phyloP scores from a whole-genome alignment of 1,139 yeast genomes.

The Yamadazyma taylorii region DNA sequence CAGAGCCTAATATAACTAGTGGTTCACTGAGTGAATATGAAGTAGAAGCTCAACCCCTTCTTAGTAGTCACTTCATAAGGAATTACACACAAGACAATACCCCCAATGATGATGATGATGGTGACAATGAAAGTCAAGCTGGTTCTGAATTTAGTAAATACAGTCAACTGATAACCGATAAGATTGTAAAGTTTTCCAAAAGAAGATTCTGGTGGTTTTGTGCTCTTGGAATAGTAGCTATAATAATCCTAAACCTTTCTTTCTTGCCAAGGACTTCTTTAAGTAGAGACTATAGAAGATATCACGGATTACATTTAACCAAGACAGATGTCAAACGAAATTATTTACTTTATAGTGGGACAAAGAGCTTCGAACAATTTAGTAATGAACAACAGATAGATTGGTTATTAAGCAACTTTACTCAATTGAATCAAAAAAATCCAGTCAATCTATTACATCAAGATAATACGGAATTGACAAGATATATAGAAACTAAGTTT shows the following conservation, averaged over 20 bases:
- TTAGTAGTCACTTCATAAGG: slow-evolving; percentile 5
- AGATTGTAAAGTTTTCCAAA: slow-evolving; percentile 24
- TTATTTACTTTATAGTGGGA: slow-evolving; percentile 27
- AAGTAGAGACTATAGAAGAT: slow-evolving; percentile 75
- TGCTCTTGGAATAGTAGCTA: slow-evolving; percentile 53
- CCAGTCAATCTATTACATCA: slow-evolving; percentile 26
- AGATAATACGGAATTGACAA: slow-evolving; percentile 28
- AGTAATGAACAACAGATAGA: slow-evolving; percentile 31
- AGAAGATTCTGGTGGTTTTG: slow-evolving; percentile 53
- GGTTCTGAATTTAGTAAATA: slow-evolving; percentile 7
- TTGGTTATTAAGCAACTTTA: slow-evolving; percentile 26
- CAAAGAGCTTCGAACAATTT: slow-evolving; percentile 21
- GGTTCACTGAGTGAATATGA: slow-evolving; percentile 5
- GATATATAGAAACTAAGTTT: slow-evolving; percentile 28
- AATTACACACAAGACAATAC: background rate
- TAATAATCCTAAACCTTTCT: slow-evolving; percentile 61
- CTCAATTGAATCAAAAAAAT: slow-evolving; percentile 17
- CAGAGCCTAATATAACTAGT: slow-evolving; percentile 1
- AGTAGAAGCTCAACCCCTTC: slow-evolving; percentile 7
- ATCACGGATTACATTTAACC: slow-evolving; percentile 65
- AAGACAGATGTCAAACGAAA: slow-evolving; percentile 61
- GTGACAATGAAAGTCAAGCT: slow-evolving; percentile 2
- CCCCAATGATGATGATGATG: slow-evolving; percentile 1
- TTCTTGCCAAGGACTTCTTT: slow-evolving; percentile 87
- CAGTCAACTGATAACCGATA: slow-evolving; percentile 13